Base-by-base conservation (phyloP, 2,329 filamentous ascomycete species). In the Colletotrichum kahawae region DNA sequence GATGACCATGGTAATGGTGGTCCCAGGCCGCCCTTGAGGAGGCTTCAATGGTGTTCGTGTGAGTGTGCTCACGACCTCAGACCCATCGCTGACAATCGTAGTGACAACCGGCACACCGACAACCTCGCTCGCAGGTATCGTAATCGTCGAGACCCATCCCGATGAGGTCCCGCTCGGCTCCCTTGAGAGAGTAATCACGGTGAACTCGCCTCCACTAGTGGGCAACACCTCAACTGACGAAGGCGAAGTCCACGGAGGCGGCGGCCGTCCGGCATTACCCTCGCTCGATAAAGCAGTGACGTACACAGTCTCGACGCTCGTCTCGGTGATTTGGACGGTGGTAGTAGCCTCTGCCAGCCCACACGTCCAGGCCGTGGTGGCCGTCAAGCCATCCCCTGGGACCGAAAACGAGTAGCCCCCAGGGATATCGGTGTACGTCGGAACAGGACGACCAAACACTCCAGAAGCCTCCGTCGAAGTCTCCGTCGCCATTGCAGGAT, bases 391-490 rank as follows among this genome's bases (percentile, higher is more conserved):
- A 16, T n/a, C 13, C 5, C 12, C 16, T 1, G 71, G 60, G 7
- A 71, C 36, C 2, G 71, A 66, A n/a, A 57, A 75, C 9, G 72
- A 72, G n/a, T 75, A 75, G 5, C 69, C 72, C 2, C 69, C 72
- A 2, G 13, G 56, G 12, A 72, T 34, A 1, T 14, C 34, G 5
- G 43, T 27, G 18, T 31, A 13, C 18, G 56, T 34, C 10, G 38
- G 31, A 10, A 24, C 57, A 4, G 63, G 64, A 10, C 24, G 27
- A 4, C 16, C 8, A 48, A 67, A 4, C 43, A 34, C 24, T 12
- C 21, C 21, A 12, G 56, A 64, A 18, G 21, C 65, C 5, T 7
- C 27, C 4, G 69, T 57, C 3, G 43, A 63, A 18, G 59, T 9
- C n/a, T 10, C 7, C 18, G 8, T 21, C 16, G 33, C 33, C 4